Conservation (phyloP, 2,329 filamentous ascomycete species). For the Cytospora paraplurivora region DNA sequence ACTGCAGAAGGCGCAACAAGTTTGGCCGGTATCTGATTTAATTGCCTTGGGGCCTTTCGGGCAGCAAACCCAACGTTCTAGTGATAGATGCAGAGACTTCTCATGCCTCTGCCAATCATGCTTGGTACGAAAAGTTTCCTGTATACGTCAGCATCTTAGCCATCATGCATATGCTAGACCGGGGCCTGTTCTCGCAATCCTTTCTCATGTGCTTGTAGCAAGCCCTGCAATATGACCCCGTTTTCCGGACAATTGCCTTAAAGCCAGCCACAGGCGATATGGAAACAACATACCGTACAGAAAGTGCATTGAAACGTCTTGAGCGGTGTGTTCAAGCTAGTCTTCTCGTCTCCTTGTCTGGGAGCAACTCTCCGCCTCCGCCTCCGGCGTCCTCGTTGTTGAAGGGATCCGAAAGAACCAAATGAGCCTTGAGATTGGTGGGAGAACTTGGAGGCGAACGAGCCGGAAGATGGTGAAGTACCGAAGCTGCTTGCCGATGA, state of each 20-base stretch:
- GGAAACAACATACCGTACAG: slow-evolving; percentile 48
- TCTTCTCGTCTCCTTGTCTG: slow-evolving; percentile 42
- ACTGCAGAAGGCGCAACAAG: slow-evolving; percentile 63
- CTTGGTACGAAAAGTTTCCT: slow-evolving; percentile 66
- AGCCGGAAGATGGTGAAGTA: slow-evolving; percentile 62
- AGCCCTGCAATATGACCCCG: not conserved
- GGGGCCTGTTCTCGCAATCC: not conserved
- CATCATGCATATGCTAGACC: too few relatives aligned
- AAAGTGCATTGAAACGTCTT: slow-evolving; percentile 69
- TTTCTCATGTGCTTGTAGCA: not conserved
- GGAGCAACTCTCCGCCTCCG: slow-evolving; percentile 50
- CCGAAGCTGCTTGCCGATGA: slow-evolving; percentile 63
- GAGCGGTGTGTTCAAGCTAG: slow-evolving; percentile 45
- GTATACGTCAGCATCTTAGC: slow-evolving; percentile 3
- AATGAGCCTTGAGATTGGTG: slow-evolving; percentile 60
- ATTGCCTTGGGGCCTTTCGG: slow-evolving; percentile 58
- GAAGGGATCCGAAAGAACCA: slow-evolving; percentile 51
- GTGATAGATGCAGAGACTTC: slow-evolving; percentile 65
- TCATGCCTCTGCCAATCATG: slow-evolving; percentile 74
- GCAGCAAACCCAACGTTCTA: slow-evolving; percentile 67
- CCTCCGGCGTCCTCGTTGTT: slow-evolving; percentile 50
- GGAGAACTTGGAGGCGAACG: slow-evolving; percentile 61
- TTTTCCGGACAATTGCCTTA: not conserved
- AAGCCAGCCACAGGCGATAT: not conserved
- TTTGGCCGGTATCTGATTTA: slow-evolving; percentile 60